Base-by-base conservation (phyloP, 2,329 filamentous ascomycete genomes). In the Laburnicola sp. region DNA sequence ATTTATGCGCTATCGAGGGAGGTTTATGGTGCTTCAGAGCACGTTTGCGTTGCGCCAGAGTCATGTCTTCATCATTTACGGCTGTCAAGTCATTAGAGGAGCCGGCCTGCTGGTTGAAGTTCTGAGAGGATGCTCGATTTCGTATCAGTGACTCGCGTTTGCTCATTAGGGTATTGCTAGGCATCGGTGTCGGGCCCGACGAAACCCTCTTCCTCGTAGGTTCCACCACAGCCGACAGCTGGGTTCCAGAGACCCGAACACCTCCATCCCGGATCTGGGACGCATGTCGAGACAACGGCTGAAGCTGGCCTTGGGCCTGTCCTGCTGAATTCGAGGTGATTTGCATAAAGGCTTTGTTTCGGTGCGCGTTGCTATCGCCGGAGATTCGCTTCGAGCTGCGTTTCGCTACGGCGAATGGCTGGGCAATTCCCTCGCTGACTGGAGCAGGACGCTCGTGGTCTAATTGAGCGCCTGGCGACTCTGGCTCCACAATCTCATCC, bases 31-130 rank as follows among this genome's bases (percentile, higher is more conserved):
- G 55, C 53, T 75, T 71, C 8, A 77, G 66, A 11, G 73, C 46
- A 11, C 66, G 64, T 54, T 70, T 65, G 46, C 88, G 85, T 61
- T 88, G 83, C 36, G 84, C 87, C 16, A 94, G 78, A 0, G 89
- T 86, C 58, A 93, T 78, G 49, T 91, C 83, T 53, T 92, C 89
- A 1, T 80, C 76, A 60, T 5, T 27, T 16, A 30, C 38, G 10
- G 25, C 34, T 30, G 36, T 68, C 52, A 59, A 39, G 35, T 53
- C 56, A 50, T 36, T 68, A 4, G 68, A 53, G 0, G 62, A 60
- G 1, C 70, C 67, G 2, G 64, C 36, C 11, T 61, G 55, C 25
- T 70, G 65, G 8, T 60, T 69, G 59, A 76, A 71, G 0, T 71
- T 73, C 3, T 70, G 70, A 3, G 72, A 67, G 2, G 73, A 73